These are phyloP conservation scores for Helicocarpus griseus DNA, from an alignment of 2,329 filamentous ascomycete species.

Conservation along the genomic window DNA sequence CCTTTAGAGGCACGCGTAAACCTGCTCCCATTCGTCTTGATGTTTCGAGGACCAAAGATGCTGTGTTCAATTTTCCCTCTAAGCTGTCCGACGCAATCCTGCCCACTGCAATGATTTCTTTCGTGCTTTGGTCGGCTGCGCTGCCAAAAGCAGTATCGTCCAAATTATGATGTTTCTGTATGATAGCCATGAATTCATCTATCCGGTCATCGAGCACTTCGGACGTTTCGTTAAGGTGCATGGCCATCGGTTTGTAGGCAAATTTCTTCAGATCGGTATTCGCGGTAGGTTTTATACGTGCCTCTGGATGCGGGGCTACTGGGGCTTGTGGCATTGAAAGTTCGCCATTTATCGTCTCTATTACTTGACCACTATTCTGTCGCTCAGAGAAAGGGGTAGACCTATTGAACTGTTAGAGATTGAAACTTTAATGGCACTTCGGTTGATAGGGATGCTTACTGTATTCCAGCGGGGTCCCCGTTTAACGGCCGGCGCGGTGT, in stretches of 20 bases:
- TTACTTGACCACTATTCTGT: constrained; percentile 65
- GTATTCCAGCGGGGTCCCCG: constrained; percentile 4
- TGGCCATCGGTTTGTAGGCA: constrained; percentile 81
- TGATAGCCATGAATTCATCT: constrained; percentile 69
- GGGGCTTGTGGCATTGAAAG: constrained; percentile 58
- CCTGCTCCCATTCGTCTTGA: constrained; percentile 77
- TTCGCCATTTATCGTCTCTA: constrained; percentile 75
- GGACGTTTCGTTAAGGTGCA: constrained; percentile 87
- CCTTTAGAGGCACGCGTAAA: constrained; percentile 66
- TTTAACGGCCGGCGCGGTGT: constrained; percentile 28
- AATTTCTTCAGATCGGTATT: constrained; percentile 87
- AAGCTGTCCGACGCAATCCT: constrained; percentile 76
- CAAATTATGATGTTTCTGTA: constrained; percentile 64
- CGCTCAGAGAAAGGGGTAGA: constrained; percentile 64
- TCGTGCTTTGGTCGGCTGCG: constrained; percentile 73
- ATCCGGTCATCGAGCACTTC: constrained; percentile 93
- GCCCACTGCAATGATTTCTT: constrained; percentile 80
- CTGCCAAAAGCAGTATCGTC: constrained; percentile 79
- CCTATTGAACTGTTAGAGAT: constrained; percentile 17
- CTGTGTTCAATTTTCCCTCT: constrained; percentile 75
- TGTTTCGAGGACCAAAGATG: constrained; percentile 79
- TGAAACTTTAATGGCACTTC: constrained; percentile 5
- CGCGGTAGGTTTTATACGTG: constrained; percentile 74
- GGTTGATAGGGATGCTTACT: background rate
- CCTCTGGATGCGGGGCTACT: constrained; percentile 60